Evolutionary conservation across 331 rosid species (phyloP).

Genomic region (Ulmus americana): DNA sequence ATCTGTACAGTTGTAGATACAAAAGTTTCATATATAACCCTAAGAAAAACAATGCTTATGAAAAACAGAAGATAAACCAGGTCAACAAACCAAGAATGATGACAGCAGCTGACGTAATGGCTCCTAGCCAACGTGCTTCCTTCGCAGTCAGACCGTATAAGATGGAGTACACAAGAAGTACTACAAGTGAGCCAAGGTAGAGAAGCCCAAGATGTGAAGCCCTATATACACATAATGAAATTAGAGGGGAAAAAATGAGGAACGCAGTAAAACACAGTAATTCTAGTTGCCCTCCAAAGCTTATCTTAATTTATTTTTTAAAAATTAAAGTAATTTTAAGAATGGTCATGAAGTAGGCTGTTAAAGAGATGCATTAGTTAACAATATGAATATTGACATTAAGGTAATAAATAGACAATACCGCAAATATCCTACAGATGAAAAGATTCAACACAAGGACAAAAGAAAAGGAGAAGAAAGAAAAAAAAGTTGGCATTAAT

Average conservation of each 20-base stretch:
- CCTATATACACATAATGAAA: conserved; percentile 45
- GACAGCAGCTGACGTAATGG: conserved; percentile 89
- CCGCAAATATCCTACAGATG: not conserved
- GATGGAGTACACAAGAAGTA: conserved; percentile 84
- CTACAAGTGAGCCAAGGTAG: conserved; percentile 81
- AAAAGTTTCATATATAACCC: conserved; percentile 3
- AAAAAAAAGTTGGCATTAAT: too few relatives aligned
- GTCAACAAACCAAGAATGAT: conserved; percentile 70
- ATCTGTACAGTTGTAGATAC: conserved; percentile 45
- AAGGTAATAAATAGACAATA: not conserved
- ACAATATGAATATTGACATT: not conserved
- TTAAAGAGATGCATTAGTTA: not conserved
- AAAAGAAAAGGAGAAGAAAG: too few relatives aligned
- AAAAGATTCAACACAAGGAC: too few relatives aligned
- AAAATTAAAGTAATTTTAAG: not conserved
- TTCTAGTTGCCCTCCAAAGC: not conserved
- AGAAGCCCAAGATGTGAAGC: conserved; percentile 94
- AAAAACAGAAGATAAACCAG: conserved; percentile 13
- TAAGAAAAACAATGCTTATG: not conserved
- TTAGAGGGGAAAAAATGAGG: conserved; percentile 1
- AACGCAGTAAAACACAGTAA: not conserved
- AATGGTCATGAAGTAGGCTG: not conserved
- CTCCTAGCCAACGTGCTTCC: conserved; percentile 94
- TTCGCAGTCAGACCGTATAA: conserved; percentile 86
- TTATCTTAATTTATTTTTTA: not conserved